Evolutionary conservation across 1,139 yeast genomes (phyloP).

Genomic region (Sugiyamaella japonica): DNA sequence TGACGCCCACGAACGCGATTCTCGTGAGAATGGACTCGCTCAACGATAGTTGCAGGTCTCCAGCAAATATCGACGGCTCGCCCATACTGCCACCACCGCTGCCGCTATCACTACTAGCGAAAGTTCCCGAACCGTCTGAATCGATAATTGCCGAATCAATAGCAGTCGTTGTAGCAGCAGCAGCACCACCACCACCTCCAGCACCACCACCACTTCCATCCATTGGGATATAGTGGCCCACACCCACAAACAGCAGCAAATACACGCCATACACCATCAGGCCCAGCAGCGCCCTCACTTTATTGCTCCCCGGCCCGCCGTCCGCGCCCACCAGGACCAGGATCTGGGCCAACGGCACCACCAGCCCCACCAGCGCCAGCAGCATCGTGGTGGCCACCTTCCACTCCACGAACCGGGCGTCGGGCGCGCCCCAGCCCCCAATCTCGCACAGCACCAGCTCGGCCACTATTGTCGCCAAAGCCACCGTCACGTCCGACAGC

Average conservation of each 20-base stretch:
- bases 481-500: conserved; percentile 29
- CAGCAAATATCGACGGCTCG: conserved; percentile 20
- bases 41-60: conserved; percentile 34
- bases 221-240: conserved; percentile 26
- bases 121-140: too few species aligned
- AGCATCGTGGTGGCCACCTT: conserved; percentile 35
- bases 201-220: neutral
- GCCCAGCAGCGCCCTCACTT: conserved; percentile 23
- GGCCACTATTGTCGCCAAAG: conserved; percentile 35
- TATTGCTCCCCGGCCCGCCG: conserved; percentile 12
- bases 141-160: too few species aligned
- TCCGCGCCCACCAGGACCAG: conserved; percentile 17
- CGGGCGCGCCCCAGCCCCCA: conserved; percentile 37
- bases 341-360: conserved; percentile 41
- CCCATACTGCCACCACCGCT: neutral
- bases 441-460: conserved; percentile 46
- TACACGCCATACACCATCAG: conserved; percentile 33
- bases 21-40: conserved; percentile 50
- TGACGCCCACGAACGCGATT: conserved; percentile 68
- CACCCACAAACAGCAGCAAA: conserved; percentile 34
- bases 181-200: neutral
- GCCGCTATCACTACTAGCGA: too few species aligned
- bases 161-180: too few species aligned
- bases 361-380: conserved; percentile 37
- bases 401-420: conserved; percentile 40